Conservation (phyloP, 2,329 filamentous ascomycete species). For the Diaporthe sp. region DNA sequence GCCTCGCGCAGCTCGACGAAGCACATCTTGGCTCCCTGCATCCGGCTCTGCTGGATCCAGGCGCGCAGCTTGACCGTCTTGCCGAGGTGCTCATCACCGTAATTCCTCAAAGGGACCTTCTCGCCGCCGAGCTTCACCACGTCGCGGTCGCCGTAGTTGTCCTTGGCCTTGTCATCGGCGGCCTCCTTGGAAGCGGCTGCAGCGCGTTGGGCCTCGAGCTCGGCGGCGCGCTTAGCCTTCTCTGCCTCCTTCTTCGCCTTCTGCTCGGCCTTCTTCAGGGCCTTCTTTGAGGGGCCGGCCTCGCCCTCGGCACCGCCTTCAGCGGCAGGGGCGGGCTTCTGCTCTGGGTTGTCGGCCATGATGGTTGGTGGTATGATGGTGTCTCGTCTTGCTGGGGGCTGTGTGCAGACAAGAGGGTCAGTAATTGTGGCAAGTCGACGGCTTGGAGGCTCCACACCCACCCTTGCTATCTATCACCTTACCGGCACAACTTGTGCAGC, state of each 20-base stretch:
- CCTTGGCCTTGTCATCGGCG: conserved; percentile 73
- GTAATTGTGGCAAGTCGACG: neutral
- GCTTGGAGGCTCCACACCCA: neutral
- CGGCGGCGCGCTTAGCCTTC: conserved; percentile 79
- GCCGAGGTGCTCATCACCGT: conserved; percentile 74
- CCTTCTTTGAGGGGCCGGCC: conserved; percentile 77
- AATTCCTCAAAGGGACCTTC: conserved; percentile 68
- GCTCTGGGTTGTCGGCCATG: conserved; percentile 36
- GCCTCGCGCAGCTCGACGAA: conserved; percentile 88
- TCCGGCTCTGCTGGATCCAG: conserved; percentile 87
- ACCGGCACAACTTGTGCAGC: neutral
- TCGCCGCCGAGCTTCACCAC: conserved; percentile 59
- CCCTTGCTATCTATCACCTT: neutral
- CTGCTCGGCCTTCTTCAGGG: conserved; percentile 82
- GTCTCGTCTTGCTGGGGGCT: neutral
- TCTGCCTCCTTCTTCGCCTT: conserved; percentile 91
- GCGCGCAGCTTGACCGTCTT: conserved; percentile 81
- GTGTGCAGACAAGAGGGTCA: conserved; percentile 5
- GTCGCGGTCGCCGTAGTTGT: conserved; percentile 80
- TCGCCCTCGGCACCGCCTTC: conserved; percentile 82
- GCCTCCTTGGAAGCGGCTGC: conserved; percentile 50
- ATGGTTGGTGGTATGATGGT: conserved; percentile 17
- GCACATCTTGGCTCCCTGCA: conserved; percentile 90
- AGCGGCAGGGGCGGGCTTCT: conserved; percentile 68
- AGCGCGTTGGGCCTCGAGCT: conserved; percentile 76